Conservation (phyloP, 2,329 filamentous ascomycete genomes). For the Alternaria sp. region DNA sequence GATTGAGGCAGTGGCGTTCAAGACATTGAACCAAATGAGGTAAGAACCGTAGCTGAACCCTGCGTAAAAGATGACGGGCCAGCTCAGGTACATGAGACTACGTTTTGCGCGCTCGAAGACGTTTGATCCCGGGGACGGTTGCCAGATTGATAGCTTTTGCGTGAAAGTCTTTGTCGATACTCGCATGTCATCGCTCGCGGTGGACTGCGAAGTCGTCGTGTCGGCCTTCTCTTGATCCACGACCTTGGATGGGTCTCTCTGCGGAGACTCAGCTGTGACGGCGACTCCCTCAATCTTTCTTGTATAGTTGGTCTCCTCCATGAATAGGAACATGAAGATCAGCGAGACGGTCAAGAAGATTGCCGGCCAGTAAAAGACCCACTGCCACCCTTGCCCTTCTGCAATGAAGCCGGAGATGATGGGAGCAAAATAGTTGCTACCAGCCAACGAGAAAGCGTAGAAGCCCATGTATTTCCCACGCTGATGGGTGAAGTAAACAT, state of each 20-base stretch:
- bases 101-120: conserved; percentile 28
- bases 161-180: conserved; percentile 20
- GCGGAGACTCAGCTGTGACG: conserved; percentile 10
- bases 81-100: conserved; percentile 41
- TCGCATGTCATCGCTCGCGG: conserved; percentile 13
- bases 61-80: conserved; percentile 42
- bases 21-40: conserved; percentile 38
- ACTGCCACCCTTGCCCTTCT: conserved; percentile 44
- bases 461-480: conserved; percentile 41
- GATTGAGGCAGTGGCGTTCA: conserved; percentile 37
- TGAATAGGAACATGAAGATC: conserved; percentile 63
- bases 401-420: conserved; percentile 47
- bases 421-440: conserved; percentile 47
- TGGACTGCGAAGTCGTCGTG: conserved; percentile 19
- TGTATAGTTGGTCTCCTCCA: conserved; percentile 66
- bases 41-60: conserved; percentile 37
- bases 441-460: conserved; percentile 42
- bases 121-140: conserved; percentile 22
- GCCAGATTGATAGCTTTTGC: conserved; percentile 32
- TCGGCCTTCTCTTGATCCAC: conserved; percentile 34
- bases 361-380: conserved; percentile 58
- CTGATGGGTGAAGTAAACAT: conserved; percentile 49
- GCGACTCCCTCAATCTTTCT: conserved; percentile 39
- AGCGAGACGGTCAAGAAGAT: conserved; percentile 60
- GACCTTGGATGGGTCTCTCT: conserved; percentile 1